phyloP scores from a whole-genome alignment of 2,329 filamentous ascomycete species.

The Conoideocrella luteorostrata region DNA sequence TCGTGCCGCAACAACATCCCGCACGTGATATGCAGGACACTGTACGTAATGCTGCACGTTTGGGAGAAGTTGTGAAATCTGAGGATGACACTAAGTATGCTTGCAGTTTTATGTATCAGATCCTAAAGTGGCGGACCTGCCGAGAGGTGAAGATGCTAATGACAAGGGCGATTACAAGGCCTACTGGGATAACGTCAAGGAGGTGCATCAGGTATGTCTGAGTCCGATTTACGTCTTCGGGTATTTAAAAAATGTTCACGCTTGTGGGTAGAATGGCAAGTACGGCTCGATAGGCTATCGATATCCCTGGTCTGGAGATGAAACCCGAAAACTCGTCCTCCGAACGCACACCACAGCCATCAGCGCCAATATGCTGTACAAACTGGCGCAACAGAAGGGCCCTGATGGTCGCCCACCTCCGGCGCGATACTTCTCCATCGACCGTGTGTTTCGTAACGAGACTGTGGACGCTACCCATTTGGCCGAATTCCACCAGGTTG shows the following conservation, averaged over 20 bases:
- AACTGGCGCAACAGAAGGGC: conserved; percentile 74
- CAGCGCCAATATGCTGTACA: conserved; percentile 84
- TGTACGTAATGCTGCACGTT: conserved; percentile 4
- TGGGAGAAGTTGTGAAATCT: not conserved
- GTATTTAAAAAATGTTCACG: not conserved
- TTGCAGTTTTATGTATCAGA: conserved; percentile 83
- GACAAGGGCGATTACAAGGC: conserved; percentile 63
- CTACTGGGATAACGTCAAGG: conserved; percentile 83
- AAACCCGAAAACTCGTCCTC: conserved; percentile 77
- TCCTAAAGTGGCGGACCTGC: conserved; percentile 66
- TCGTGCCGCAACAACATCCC: conserved; percentile 91
- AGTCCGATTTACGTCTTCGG: not conserved
- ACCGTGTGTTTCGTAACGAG: conserved; percentile 97
- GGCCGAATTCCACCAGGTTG: conserved; percentile 97
- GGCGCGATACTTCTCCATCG: conserved; percentile 97
- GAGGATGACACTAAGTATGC: not conserved
- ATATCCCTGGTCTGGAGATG: conserved; percentile 86
- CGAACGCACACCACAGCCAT: conserved; percentile 95
- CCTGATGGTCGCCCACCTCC: conserved; percentile 58
- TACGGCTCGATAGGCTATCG: conserved; percentile 95
- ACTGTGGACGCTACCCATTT: conserved; percentile 94
- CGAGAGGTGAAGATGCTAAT: conserved; percentile 38
- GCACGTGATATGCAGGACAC: conserved; percentile 96
- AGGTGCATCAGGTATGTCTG: conserved; percentile 62
- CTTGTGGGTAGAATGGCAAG: conserved; percentile 56